Conservation (phyloP, 805 yeast species). For the Metschnikowia koreensis region DNA sequence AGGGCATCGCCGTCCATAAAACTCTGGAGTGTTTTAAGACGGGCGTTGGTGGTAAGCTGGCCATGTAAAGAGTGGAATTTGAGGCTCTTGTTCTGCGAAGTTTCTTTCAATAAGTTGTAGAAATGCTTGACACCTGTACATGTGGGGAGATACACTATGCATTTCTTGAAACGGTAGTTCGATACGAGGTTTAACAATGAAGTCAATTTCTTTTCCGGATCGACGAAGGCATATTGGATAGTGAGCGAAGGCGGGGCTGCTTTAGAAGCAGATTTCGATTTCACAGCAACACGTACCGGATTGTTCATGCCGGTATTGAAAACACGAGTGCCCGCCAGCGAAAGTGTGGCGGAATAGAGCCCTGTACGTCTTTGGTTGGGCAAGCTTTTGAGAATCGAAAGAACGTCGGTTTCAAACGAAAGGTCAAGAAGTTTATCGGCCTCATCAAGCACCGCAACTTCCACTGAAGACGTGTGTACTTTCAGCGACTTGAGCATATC, state of each 20-base stretch:
- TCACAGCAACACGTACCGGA: constrained; percentile 85
- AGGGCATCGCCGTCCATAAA: constrained; percentile 50
- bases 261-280: constrained; percentile 39
- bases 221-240: constrained; percentile 56
- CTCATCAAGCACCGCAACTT: constrained; percentile 81
- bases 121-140: constrained; percentile 81
- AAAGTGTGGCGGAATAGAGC: constrained; percentile 87
- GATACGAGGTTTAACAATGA: constrained; percentile 52
- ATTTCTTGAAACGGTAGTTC: constrained; percentile 63
- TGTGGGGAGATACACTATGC: constrained; percentile 91
- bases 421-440: constrained; percentile 86
- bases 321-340: constrained; percentile 73
- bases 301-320: constrained; percentile 89
- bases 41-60: constrained; percentile 74
- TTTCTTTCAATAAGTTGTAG: constrained; percentile 49
- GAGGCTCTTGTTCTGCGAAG: constrained; percentile 21
- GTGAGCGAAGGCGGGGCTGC: constrained; percentile 62
- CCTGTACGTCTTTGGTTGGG: constrained; percentile 96
- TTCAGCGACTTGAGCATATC: constrained; percentile 64
- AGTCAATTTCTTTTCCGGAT: constrained; percentile 62
- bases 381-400: constrained; percentile 59
- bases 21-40: constrained; percentile 65
- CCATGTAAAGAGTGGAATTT: constrained; percentile 82
- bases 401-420: constrained; percentile 69
- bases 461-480: constrained; percentile 63